Evolutionary conservation across 2,329 filamentous ascomycete genomes (phyloP).

Genomic region (Phoma sp.): DNA sequence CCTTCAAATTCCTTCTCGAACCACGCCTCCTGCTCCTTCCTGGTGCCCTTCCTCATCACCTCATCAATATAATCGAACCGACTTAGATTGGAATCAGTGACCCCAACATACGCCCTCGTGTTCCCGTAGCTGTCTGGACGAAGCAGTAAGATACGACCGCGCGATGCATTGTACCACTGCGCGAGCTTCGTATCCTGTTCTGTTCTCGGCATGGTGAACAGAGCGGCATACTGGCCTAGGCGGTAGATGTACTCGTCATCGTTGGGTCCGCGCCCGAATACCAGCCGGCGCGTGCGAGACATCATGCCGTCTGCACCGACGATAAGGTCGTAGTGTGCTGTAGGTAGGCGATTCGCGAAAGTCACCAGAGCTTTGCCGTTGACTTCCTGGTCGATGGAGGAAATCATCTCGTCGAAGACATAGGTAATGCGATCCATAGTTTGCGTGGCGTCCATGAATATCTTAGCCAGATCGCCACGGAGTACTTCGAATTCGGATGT

Average conservation of each 20-base stretch:
- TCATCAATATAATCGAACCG: slow-evolving; percentile 29
- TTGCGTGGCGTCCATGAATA: slow-evolving; percentile 56
- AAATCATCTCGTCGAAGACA: slow-evolving; percentile 42
- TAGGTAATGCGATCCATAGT: slow-evolving; percentile 37
- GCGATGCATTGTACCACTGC: slow-evolving; percentile 36
- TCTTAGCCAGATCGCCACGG: slow-evolving; percentile 60
- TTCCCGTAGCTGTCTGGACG: slow-evolving; percentile 33
- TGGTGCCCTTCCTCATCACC: slow-evolving; percentile 17
- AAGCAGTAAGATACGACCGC: slow-evolving; percentile 29
- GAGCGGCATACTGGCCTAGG: slow-evolving; percentile 38
- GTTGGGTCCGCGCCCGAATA: slow-evolving; percentile 33
- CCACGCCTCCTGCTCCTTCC: slow-evolving; percentile 29
- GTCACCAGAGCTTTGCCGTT: slow-evolving; percentile 45
- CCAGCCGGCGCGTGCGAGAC: slow-evolving; percentile 34
- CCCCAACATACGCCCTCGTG: slow-evolving; percentile 25
- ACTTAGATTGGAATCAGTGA: slow-evolving; percentile 24
- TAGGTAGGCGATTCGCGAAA: slow-evolving; percentile 43
- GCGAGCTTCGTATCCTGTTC: slow-evolving; percentile 29
- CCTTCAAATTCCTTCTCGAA: slow-evolving; percentile 39
- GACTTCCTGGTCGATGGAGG: slow-evolving; percentile 35
- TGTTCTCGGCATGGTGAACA: slow-evolving; percentile 38
- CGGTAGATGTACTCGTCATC: slow-evolving; percentile 28
- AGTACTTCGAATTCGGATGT: slow-evolving; percentile 67
- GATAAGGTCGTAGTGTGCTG: slow-evolving; percentile 32
- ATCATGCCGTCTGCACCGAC: slow-evolving; percentile 43